phyloP scores from a whole-genome alignment of 1,284 basidiomycete species.

The Cryptococcus wingfieldii region DNA sequence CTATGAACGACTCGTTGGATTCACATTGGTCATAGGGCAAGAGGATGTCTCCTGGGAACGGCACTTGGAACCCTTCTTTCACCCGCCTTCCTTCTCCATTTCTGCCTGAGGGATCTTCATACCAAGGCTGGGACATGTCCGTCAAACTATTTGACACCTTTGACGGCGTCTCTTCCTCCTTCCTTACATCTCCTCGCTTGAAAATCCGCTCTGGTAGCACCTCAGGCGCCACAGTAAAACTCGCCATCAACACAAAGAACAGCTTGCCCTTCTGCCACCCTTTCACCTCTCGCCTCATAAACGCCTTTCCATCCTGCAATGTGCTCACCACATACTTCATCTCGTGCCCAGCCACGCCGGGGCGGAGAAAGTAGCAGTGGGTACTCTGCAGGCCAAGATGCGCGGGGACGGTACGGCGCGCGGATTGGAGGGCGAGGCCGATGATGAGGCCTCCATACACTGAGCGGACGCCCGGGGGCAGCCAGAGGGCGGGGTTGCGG shows the following conservation, averaged over 20 bases:
- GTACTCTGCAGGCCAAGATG: slow-evolving; percentile 56
- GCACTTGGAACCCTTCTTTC: slow-evolving; percentile 25
- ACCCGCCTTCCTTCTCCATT: slow-evolving; percentile 3
- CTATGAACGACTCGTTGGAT: slow-evolving; percentile 55
- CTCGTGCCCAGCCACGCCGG: slow-evolving; percentile 66
- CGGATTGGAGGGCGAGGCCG: slow-evolving; percentile 74
- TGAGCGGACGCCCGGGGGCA: slow-evolving; percentile 64
- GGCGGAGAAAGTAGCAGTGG: slow-evolving; percentile 54
- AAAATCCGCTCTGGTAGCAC: not conserved
- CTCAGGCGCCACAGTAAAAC: slow-evolving; percentile 66
- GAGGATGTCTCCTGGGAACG: slow-evolving; percentile 45
- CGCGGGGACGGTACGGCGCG: slow-evolving; percentile 66
- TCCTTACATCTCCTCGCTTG: not conserved
- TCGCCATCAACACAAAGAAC: slow-evolving; percentile 78
- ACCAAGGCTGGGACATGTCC: not conserved
- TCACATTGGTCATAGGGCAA: slow-evolving; percentile 63
- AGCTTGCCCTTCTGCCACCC: slow-evolving; percentile 68
- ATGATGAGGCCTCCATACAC: slow-evolving; percentile 85
- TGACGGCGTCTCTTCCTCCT: not conserved
- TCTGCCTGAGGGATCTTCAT: not conserved
- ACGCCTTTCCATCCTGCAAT: slow-evolving; percentile 58
- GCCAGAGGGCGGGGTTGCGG: slow-evolving; percentile 58
- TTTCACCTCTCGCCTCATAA: slow-evolving; percentile 59
- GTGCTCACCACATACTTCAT: slow-evolving; percentile 80
- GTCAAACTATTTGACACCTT: not conserved